Conservation (phyloP, 2,329 filamentous ascomycete genomes). For the Botrytis fragariae region DNA sequence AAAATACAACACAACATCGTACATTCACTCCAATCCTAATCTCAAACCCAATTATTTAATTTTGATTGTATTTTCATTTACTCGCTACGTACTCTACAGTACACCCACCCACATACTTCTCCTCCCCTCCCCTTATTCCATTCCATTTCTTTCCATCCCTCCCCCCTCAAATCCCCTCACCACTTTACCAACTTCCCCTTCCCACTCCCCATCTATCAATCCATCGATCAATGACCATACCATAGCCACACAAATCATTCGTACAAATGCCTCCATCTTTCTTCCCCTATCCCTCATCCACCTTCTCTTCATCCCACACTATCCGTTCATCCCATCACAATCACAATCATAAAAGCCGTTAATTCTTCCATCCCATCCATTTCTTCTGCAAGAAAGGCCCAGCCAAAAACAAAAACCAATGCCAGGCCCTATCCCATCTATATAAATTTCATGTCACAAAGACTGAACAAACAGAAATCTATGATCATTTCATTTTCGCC, state of each 20-base stretch:
- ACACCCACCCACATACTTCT: neutral
- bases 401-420: neutral
- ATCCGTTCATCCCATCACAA: neutral
- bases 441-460: constrained; percentile 11
- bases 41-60: neutral
- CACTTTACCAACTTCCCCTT: neutral
- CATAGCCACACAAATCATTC: neutral
- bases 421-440: constrained; percentile 15
- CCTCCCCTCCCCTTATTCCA: neutral
- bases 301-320: neutral
- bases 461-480: constrained; percentile 7
- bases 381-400: constrained; percentile 13
- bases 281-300: no score
- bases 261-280: constrained; percentile 5
- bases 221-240: neutral
- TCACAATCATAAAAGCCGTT: constrained; percentile 17
- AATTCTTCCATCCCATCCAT: constrained; percentile 7
- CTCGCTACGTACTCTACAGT: constrained; percentile 7
- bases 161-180: neutral
- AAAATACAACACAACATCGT: no score
- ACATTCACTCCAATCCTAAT: neutral
- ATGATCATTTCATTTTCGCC: constrained; percentile 14
- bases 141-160: neutral
- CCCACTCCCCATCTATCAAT: neutral
- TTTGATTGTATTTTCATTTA: neutral